A percentile compares a stretch with the other conserved stretches of the same genome.
phyloP scores from a whole-genome alignment of 2,329 filamentous ascomycete genomes.

The Mycosphaerella arachidis region DNA sequence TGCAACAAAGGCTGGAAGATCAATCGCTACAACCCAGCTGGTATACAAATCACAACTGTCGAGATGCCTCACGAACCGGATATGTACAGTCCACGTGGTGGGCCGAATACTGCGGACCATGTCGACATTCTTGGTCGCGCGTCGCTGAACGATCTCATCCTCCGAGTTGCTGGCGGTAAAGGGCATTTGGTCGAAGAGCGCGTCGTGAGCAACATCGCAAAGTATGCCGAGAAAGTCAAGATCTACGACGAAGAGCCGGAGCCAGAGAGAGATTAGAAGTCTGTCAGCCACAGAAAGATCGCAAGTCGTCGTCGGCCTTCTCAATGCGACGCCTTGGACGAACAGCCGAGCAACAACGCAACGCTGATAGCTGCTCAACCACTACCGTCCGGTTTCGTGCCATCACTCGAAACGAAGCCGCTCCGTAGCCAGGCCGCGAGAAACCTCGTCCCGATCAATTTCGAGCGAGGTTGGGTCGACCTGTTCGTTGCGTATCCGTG shows the following conservation, averaged over 20 bases:
- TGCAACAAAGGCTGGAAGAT: slow-evolving; percentile 92
- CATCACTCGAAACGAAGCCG: too few species aligned
- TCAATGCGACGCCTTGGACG: too few species aligned
- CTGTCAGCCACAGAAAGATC: neutral
- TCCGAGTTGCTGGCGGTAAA: slow-evolving; percentile 78
- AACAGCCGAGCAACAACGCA: too few species aligned
- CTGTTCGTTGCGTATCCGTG: neutral
- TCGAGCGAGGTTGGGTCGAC: neutral
- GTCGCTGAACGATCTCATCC: slow-evolving; percentile 82
- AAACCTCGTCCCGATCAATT: neutral
- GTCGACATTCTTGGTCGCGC: slow-evolving; percentile 91
- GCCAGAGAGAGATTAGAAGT: neutral
- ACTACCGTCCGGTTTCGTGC: too few species aligned
- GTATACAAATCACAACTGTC: slow-evolving; percentile 73
- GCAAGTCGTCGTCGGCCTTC: too few species aligned
- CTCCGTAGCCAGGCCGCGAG: too few species aligned
- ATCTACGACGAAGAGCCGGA: slow-evolving; percentile 18
- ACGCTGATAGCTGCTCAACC: too few species aligned
- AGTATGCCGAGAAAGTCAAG: slow-evolving; percentile 73
- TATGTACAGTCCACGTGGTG: slow-evolving; percentile 75
- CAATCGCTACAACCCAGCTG: slow-evolving; percentile 86
- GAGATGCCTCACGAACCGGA: slow-evolving; percentile 98
- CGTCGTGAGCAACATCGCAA: slow-evolving; percentile 72
- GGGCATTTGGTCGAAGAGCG: slow-evolving; percentile 74
- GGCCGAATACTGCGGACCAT: slow-evolving; percentile 73